Percentiles rank a stretch among this genome's conserved stretches.
These are phyloP conservation scores for Ustilago xerochloae DNA, from an alignment of 1,284 basidiomycete genomes.

Conservation along the genomic window DNA sequence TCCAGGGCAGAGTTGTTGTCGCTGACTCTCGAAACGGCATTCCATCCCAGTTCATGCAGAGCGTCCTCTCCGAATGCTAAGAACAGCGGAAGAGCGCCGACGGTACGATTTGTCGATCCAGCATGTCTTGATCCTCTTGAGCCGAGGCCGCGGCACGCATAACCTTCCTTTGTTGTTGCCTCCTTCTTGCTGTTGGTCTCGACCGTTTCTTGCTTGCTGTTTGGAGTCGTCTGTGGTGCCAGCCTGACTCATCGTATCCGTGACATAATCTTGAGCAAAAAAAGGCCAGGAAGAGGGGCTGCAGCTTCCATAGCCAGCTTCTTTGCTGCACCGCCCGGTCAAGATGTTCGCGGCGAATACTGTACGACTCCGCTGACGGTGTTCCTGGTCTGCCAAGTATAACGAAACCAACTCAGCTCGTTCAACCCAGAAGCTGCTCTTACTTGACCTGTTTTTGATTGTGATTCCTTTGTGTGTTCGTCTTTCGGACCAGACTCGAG, in stretches of 20 bases:
- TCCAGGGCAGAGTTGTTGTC: background rate
- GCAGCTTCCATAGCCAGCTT: no score
- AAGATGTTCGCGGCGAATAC: background rate
- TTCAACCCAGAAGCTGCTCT: no score
- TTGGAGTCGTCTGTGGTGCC: no score
- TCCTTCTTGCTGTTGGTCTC: background rate
- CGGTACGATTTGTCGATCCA: background rate
- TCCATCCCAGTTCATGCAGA: background rate
- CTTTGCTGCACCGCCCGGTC: background rate
- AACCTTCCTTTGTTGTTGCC: background rate
- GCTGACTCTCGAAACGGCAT: background rate
- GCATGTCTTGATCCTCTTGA: background rate
- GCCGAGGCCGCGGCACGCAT: conserved; percentile 3
- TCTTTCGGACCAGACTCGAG: no score
- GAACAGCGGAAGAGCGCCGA: background rate
- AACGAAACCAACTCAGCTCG: background rate
- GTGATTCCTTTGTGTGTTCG: no score
- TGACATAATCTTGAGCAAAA: no score
- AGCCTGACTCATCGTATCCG: no score
- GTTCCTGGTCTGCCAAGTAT: background rate
- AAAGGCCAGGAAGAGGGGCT: no score
- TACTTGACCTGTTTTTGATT: no score
- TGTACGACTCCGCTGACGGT: background rate
- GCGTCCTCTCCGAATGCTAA: background rate
- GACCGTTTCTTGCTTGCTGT: no score